Conservation (phyloP, 768 basidiomycete genomes). For the Roridomyces roridus region DNA sequence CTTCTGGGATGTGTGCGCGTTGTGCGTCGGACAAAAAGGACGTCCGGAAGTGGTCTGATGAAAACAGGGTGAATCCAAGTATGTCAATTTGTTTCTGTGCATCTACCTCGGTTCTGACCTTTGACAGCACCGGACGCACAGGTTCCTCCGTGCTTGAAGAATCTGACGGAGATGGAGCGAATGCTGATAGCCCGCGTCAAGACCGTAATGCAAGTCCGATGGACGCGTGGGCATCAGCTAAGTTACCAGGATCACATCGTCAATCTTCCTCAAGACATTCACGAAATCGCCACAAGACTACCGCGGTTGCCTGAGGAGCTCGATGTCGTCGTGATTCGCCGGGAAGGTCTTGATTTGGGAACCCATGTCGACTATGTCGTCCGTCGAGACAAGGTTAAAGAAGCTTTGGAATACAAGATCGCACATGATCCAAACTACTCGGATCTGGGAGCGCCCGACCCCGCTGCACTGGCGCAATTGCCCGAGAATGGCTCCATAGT, state of each 20-base stretch:
- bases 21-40: background rate
- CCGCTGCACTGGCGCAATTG: background rate
- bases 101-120: no score
- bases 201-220: slow-evolving; percentile 21
- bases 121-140: background rate
- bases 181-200: slow-evolving; percentile 17
- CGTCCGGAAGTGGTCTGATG: background rate
- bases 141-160: slow-evolving; percentile 1
- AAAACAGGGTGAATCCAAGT: slow-evolving; percentile 2
- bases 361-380: background rate
- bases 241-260: slow-evolving; percentile 20
- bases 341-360: background rate
- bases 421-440: slow-evolving; percentile 11
- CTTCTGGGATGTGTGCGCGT: background rate
- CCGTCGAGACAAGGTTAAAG: slow-evolving; percentile 12
- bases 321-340: slow-evolving; percentile 18
- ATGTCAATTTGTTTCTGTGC: background rate
- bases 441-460: background rate
- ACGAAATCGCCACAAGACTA: slow-evolving; percentile 3
- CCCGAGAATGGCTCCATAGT: slow-evolving; percentile 5
- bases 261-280: slow-evolving; percentile 14
- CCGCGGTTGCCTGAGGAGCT: slow-evolving; percentile 13
- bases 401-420: slow-evolving; percentile 17
- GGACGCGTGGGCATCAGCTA: slow-evolving; percentile 18
- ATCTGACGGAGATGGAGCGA: slow-evolving; percentile 16